Evolutionary conservation across 1,139 yeast species (phyloP).

Genomic region (Kodamaea sp.): DNA sequence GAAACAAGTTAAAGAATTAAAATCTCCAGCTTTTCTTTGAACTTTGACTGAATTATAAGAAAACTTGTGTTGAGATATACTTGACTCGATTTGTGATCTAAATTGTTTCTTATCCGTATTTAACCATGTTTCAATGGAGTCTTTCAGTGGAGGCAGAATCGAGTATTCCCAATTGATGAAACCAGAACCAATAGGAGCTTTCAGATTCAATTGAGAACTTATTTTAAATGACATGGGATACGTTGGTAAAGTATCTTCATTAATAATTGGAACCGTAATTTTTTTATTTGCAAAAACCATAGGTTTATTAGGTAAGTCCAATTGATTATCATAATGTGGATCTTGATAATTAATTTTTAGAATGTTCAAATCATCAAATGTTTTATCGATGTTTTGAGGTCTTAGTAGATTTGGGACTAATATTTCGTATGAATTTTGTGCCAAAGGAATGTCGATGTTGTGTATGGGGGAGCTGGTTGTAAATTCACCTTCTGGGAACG

Average conservation of each 20-base stretch:
- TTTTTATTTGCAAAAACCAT: slow-evolving; percentile 65
- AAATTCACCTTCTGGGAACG: slow-evolving; percentile 6
- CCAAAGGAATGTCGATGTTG: too few species aligned
- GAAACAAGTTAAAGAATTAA: slow-evolving; percentile 50
- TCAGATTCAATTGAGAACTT: not conserved
- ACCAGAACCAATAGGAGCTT: not conserved
- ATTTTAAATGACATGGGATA: slow-evolving; percentile 15
- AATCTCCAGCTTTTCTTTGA: slow-evolving; percentile 43
- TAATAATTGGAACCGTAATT: slow-evolving; percentile 38
- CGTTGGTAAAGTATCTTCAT: slow-evolving; percentile 12
- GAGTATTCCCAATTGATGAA: slow-evolving; percentile 27
- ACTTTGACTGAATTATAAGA: slow-evolving; percentile 31
- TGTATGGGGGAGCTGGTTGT: too few species aligned
- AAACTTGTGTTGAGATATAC: slow-evolving; percentile 36
- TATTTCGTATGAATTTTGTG: slow-evolving; percentile 17
- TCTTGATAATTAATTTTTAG: slow-evolving; percentile 54
- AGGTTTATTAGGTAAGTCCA: slow-evolving; percentile 53
- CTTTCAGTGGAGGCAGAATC: slow-evolving; percentile 29
- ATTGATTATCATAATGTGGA: slow-evolving; percentile 57
- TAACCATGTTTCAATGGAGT: slow-evolving; percentile 21
- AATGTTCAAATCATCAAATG: slow-evolving; percentile 43
- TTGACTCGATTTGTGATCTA: slow-evolving; percentile 50
- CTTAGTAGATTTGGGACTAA: slow-evolving; percentile 17
- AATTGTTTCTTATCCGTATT: slow-evolving; percentile 15
- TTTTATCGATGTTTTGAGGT: slow-evolving; percentile 24